Evolutionary conservation across 2,329 filamentous ascomycete species (phyloP).

Genomic region (Immersiporthe knoxdaviesiana): DNA sequence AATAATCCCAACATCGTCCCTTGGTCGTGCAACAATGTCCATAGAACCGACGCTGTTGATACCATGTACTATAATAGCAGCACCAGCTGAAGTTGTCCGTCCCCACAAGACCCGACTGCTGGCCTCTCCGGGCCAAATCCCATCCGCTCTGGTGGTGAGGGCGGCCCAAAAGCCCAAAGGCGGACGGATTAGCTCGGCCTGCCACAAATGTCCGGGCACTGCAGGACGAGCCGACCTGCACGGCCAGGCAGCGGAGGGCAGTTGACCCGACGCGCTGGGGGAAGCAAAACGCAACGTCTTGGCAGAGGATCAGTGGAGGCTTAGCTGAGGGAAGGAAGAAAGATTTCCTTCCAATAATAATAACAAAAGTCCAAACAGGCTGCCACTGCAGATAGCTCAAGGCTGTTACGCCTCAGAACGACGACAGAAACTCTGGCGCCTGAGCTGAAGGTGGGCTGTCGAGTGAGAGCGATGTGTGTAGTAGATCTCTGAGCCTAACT

Average conservation of each 20-base stretch:
- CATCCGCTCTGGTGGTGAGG: background rate
- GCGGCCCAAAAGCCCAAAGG: background rate
- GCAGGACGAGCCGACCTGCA: background rate
- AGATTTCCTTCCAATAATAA: too few relatives aligned
- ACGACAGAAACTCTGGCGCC: too few relatives aligned
- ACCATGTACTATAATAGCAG: background rate
- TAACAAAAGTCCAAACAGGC: background rate
- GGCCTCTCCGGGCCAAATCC: background rate
- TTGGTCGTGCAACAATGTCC: background rate
- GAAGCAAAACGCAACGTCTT: background rate
- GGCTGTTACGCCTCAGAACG: too few relatives aligned
- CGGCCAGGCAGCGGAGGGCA: background rate
- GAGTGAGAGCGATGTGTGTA: too few relatives aligned
- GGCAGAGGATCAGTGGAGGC: background rate
- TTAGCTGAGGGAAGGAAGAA: background rate
- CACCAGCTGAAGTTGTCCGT: background rate
- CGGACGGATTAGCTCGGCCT: slow-evolving; percentile 3
- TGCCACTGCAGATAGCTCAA: too few relatives aligned
- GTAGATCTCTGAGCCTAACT: too few relatives aligned
- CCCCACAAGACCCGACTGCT: background rate
- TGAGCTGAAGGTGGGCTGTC: too few relatives aligned
- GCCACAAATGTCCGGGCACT: slow-evolving; percentile 1
- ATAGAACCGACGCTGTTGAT: background rate
- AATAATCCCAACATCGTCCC: background rate
- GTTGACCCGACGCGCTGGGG: slow-evolving; percentile 1